Evolutionary conservation across 345 rosid species (phyloP), one percentile per base, ranked within the genome.

Genomic region (Corchorus capsularis): DNA sequence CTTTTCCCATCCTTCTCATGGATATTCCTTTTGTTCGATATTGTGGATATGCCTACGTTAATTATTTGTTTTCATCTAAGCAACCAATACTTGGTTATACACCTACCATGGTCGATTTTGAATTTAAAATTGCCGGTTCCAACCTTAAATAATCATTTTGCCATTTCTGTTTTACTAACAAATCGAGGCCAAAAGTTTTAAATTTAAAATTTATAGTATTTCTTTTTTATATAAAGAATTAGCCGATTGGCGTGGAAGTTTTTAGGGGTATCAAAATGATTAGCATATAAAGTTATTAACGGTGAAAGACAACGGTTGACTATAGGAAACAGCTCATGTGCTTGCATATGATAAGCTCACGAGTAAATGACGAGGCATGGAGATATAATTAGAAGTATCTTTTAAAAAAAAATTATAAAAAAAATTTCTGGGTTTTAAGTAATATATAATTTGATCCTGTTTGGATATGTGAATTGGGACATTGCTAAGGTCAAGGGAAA

Each of bases 311-410:
- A 66, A 81, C 43, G 77, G 88, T 83, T 84, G 89, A 87, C 88
- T 9, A 37, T 59, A 54, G 72, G 77, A 73, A 80, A 89, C 91
- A 86, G 75, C 80, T 74, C 91, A 87, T 83, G 90, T 87, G 91
- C 86, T 69, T 69, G 69, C 87, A 74, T 83, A 86, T 83, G 79
- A 86, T 85, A 79, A 79, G 83, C 89, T 83, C 86, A 75, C 87
- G 81, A 85, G 80, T 82, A 73, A 75, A 82, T 80, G 74, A 79
- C 79, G 75, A 68, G 71, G 74, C 7, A 68, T 73, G 80, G 77
- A 77, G 61, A 47, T 63, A n/a, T 62, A 62, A 81, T 53, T 72
- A 78, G 13, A 65, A 69, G 59, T 62, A 78, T 83, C 76, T 76
- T 76, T 57, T 47, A n/a, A n/a, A 5, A 34, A 15, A 37, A 16